These are phyloP conservation scores for Stevia rebaudiana DNA, from an alignment of 140 eudicot species.

Conservation along the genomic window DNA sequence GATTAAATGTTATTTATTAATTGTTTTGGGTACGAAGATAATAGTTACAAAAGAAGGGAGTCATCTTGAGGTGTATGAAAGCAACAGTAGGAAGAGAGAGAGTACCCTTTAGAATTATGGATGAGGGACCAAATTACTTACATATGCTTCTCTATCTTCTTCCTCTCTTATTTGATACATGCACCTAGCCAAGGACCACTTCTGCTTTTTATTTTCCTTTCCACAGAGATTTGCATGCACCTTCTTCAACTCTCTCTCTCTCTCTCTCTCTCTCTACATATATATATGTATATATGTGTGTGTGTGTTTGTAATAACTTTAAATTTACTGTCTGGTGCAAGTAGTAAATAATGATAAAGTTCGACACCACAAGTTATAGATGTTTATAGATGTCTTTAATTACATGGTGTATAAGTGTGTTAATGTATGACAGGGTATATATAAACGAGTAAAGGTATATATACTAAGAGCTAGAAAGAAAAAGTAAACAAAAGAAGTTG, in stretches of 20 bases:
- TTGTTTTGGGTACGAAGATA: slow-evolving; percentile 18
- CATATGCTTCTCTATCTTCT: slow-evolving; percentile 28
- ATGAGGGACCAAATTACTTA: slow-evolving; percentile 54
- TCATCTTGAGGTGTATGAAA: slow-evolving; percentile 42
- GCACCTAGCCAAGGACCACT: slow-evolving; percentile 45
- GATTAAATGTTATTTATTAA: neutral
- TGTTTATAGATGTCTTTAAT: neutral
- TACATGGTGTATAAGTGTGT: neutral
- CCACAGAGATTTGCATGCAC: slow-evolving; percentile 44
- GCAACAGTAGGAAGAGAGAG: slow-evolving; percentile 36
- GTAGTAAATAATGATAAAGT: slow-evolving; percentile 18
- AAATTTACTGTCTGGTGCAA: neutral
- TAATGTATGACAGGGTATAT: neutral
- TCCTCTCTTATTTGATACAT: slow-evolving; percentile 35
- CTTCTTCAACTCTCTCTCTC: neutral
- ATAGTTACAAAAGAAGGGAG: slow-evolving; percentile 32
- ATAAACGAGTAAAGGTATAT: slow-evolving; percentile 6
- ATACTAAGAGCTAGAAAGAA: neutral
- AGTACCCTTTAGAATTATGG: slow-evolving; percentile 31
- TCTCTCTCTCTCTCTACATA: neutral
- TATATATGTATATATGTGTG: neutral
- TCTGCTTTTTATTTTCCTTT: slow-evolving; percentile 23
- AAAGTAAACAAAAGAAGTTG: slow-evolving; percentile 21
- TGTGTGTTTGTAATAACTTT: neutral
- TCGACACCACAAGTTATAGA: slow-evolving; percentile 8